These are phyloP conservation scores for Baffinella frigidus DNA, from an alignment of 208 protist species.

Conservation along the genomic window DNA sequence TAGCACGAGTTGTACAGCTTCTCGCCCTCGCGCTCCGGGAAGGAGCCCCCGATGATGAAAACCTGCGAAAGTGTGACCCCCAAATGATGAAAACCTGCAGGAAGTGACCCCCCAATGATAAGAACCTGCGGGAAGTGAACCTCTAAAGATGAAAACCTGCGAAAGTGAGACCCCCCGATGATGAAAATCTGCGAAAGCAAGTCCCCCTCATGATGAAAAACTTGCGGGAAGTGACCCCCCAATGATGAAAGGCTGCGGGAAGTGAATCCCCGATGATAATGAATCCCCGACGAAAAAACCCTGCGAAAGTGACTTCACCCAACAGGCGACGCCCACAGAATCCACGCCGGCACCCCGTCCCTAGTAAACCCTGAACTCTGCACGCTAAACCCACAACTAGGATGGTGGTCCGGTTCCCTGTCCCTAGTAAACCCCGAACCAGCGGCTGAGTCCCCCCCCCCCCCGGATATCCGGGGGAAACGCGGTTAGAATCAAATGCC, in stretches of 20 bases:
- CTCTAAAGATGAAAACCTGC: constrained; percentile 71
- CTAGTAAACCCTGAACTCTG: no score
- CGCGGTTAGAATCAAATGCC: no score
- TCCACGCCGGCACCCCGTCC: no score
- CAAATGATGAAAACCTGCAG: neutral
- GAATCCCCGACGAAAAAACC: neutral
- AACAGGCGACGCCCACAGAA: no score
- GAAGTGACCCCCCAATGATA: no score
- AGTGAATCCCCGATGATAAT: constrained; percentile 83
- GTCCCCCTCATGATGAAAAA: no score
- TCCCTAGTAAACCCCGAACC: no score
- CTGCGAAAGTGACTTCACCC: no score
- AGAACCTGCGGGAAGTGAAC: constrained; percentile 94
- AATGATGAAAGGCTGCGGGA: constrained; percentile 74
- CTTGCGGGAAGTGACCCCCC: constrained; percentile 89
- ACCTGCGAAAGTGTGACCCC: constrained; percentile 22
- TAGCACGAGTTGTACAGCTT: constrained; percentile 89
- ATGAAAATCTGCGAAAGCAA: neutral
- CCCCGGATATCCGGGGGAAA: no score
- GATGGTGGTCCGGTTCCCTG: no score
- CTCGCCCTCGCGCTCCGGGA: constrained; percentile 83
- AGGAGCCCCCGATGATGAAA: constrained; percentile 80
- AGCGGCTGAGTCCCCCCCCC: no score
- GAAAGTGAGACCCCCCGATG: neutral
- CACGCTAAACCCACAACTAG: no score